These are phyloP conservation scores for Annulohypoxylon truncatum DNA, from an alignment of 2,329 filamentous ascomycete genomes.

Conservation along the genomic window DNA sequence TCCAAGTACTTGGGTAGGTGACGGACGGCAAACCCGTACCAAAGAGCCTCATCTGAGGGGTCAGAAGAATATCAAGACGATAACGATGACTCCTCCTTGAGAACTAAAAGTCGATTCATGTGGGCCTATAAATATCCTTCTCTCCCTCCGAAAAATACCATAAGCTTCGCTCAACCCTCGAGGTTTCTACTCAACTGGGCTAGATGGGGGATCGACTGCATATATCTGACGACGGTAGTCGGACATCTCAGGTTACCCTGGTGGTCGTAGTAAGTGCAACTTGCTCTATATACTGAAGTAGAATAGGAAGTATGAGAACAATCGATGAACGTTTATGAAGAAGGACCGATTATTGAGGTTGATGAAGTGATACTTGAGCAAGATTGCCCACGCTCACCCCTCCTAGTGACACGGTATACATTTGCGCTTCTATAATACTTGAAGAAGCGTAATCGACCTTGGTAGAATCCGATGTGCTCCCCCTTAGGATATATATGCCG, in stretches of 20 bases:
- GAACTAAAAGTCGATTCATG: not conserved
- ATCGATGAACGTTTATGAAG: not conserved
- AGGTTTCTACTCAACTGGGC: not conserved
- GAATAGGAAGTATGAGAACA: not conserved
- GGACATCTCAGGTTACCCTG: not conserved
- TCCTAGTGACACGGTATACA: not conserved
- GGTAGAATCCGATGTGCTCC: not conserved
- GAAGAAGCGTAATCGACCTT: not conserved
- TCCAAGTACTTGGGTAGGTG: not conserved
- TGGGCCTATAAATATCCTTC: not conserved
- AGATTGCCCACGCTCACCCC: not conserved
- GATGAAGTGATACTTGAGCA: slow-evolving; percentile 8
- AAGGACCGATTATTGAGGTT: slow-evolving; percentile 6
- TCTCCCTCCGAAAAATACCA: no score
- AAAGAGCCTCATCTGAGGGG: not conserved
- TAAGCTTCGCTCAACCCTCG: not conserved
- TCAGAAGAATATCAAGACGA: not conserved
- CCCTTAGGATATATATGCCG: not conserved
- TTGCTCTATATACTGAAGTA: not conserved
- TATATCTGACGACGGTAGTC: not conserved
- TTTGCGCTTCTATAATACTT: not conserved
- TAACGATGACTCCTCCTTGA: not conserved
- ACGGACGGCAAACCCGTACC: not conserved
- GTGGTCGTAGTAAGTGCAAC: not conserved
- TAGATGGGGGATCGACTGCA: not conserved